A percentile compares a stretch with the other conserved stretches of the same genome.
Conservation (phyloP, 352 stramenopile genomes). For the Hyaloperonospora brassicae region DNA sequence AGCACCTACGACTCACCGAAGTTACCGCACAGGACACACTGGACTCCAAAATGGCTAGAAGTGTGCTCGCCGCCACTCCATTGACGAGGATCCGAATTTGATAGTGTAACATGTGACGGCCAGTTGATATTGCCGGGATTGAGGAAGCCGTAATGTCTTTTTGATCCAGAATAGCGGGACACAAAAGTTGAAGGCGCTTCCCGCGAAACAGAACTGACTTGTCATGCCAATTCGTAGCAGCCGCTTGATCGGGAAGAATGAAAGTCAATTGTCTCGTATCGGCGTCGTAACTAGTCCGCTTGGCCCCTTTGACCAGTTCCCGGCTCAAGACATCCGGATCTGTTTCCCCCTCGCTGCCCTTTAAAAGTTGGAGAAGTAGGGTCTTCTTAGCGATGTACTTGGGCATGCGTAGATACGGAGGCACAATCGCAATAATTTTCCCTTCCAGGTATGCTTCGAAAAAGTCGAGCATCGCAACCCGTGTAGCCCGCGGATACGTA, state of each 20-base stretch:
- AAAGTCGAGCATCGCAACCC: not conserved
- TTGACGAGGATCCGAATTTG: not conserved
- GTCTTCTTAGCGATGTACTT: slow-evolving; percentile 1
- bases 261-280: too few relatives aligned
- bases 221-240: too few relatives aligned
- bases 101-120: not conserved
- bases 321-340: not conserved
- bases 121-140: not conserved
- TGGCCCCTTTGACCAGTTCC: not conserved
- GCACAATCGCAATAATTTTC: not conserved
- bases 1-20: too few relatives aligned
- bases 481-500: not conserved
- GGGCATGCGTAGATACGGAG: not conserved
- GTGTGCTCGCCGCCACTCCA: not conserved
- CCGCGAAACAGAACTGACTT: not conserved
- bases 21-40: too few relatives aligned
- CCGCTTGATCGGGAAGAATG: too few relatives aligned
- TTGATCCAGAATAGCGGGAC: not conserved
- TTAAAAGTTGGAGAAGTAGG: not conserved
- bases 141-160: not conserved
- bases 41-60: not conserved
- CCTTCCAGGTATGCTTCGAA: too few relatives aligned
- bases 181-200: not conserved
- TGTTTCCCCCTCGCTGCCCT: not conserved
- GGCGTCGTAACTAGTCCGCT: not conserved